Evolutionary conservation across 257 asterid genomes (phyloP).

Genomic region (Pogostemon cablin): DNA sequence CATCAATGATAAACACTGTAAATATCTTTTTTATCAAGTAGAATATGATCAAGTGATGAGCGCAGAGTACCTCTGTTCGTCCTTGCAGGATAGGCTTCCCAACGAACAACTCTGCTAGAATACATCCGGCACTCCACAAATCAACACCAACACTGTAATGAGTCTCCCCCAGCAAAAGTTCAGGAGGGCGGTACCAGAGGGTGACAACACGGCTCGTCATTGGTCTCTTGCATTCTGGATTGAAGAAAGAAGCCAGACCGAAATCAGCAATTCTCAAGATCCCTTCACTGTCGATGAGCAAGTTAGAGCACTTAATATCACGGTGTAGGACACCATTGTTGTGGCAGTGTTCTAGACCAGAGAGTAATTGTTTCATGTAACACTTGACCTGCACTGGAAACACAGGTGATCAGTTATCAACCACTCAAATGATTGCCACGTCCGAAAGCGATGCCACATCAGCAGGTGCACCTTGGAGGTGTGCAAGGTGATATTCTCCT

Average conservation of each 20-base stretch:
- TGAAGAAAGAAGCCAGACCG: constrained; percentile 78
- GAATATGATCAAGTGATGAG: not conserved
- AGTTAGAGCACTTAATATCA: constrained; percentile 87
- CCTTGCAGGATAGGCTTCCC: constrained; percentile 91
- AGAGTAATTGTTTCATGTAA: constrained; percentile 77
- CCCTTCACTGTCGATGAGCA: constrained; percentile 77
- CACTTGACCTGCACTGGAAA: constrained; percentile 71
- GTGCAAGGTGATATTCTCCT: not conserved
- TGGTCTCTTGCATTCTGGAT: constrained; percentile 58
- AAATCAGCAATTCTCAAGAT: constrained; percentile 86
- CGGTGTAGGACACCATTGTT: constrained; percentile 80
- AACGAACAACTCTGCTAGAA: constrained; percentile 72
- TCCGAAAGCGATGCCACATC: not conserved
- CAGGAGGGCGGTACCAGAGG: constrained; percentile 96
- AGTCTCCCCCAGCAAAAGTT: constrained; percentile 86
- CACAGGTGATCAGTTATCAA: constrained; percentile 22
- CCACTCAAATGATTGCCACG: constrained; percentile 1
- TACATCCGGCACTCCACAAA: constrained; percentile 95
- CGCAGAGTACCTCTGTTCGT: constrained; percentile 72
- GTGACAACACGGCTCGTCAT: constrained; percentile 97
- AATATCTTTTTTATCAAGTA: not conserved
- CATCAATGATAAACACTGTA: not conserved
- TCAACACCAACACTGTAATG: constrained; percentile 80
- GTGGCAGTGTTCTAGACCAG: constrained; percentile 94
- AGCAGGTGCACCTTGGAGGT: not conserved